Base-by-base conservation (phyloP, 441 rosid genomes). In the Sinapis alba region DNA sequence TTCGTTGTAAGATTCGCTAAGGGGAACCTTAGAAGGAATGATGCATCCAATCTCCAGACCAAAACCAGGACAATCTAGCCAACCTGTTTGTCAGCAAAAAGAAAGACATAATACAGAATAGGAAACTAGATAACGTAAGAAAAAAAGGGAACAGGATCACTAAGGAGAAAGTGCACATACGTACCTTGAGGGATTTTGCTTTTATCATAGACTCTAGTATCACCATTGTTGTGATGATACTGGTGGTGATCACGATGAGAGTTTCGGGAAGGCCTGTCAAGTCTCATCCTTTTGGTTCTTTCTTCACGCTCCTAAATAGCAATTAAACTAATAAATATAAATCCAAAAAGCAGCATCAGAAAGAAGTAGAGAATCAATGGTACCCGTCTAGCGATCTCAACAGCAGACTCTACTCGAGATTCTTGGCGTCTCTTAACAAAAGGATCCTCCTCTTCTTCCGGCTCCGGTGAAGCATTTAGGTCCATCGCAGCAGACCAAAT, bases 11-110 rank as follows among this genome's bases (percentile, higher is more conserved):
- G 81, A 68, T 78, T 96, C 99, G 72, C 96, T 84, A 45, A 96
- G 97, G 0, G 99, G 99, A 82, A 88, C 97, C 88, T 96, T 96
- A 1, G 99, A 96, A 73, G 99, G 99, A 79, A 96, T 81, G 7
- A 96, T 85, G 68, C 74, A 82, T 61, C 69, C 80, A 43, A 96
- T 85, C 68, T 91, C 97, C 50, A 79, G 82, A 73, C 99, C 99
- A 82, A 23, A 71, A 50, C 91, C 36, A 62, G 99, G 97, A 84
- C 99, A 96, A 69, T 88, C 97, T 75, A 96, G 78, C 99, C 99
- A 96, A 76, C 99, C 99, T 96, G 79, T 72, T 53, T 34, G 79
- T 72, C 30, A 57, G 53, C 20, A 27, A 10, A n/a, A 2, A 63
- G 7, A 21, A 38, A 51, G 54, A 26, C 16, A 5, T 28, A 45